These are phyloP conservation scores for Collybia sp. DNA, from an alignment of 768 basidiomycete species.

Conservation along the genomic window DNA sequence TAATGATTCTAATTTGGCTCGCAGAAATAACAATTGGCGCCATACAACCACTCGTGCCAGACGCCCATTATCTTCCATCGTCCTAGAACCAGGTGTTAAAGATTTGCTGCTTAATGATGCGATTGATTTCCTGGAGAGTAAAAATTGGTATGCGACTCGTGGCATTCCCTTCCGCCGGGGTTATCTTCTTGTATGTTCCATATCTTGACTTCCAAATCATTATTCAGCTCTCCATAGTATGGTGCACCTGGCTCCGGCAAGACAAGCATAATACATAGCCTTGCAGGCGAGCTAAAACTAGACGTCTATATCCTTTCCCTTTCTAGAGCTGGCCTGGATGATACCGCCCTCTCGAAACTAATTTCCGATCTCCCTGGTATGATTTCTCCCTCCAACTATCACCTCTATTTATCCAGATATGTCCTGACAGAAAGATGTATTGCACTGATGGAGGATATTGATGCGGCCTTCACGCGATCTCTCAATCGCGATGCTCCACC, in stretches of 20 bases:
- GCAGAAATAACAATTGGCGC: conserved; percentile 41
- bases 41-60: conserved; percentile 55
- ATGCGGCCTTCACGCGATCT: conserved; percentile 59
- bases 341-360: conserved; percentile 50
- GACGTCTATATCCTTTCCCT: conserved; percentile 73
- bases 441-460: conserved; percentile 81
- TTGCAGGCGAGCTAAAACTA: conserved; percentile 75
- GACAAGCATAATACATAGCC: conserved; percentile 69
- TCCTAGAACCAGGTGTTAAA: conserved; percentile 66
- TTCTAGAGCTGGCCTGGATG: conserved; percentile 59
- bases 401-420: neutral
- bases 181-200: conserved; percentile 47
- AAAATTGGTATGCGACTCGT: conserved; percentile 67
- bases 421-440: conserved; percentile 48
- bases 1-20: neutral
- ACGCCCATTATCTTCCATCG: conserved; percentile 61
- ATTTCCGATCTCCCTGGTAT: conserved; percentile 57
- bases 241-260: conserved; percentile 79
- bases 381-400: conserved; percentile 2
- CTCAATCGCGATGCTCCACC: conserved; percentile 32
- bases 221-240: conserved; percentile 31
- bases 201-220: neutral
- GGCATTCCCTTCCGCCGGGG: conserved; percentile 82
- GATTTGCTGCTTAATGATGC: conserved; percentile 66
- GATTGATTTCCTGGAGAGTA: conserved; percentile 62